Base-by-base conservation (phyloP, 192 early-diverging fungal species). In the Dissophora globulifera region DNA sequence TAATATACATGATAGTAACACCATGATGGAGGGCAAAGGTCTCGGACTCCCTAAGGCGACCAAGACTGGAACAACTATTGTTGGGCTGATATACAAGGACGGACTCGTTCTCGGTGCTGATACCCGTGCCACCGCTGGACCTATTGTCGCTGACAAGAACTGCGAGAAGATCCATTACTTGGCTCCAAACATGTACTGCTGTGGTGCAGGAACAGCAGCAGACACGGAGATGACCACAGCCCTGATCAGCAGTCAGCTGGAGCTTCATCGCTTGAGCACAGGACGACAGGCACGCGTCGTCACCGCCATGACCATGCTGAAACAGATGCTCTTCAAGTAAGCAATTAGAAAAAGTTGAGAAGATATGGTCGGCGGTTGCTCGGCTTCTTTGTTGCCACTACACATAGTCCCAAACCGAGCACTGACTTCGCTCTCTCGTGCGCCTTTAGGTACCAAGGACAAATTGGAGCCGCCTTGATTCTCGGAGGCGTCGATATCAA, bases 161-260 rank as follows among this genome's bases (percentile, higher is more conserved):
- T 98, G 96, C 83, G 89, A 94, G 84, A 99, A 99, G 86, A 96
- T 99, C 58, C 96, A 97, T 85, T 97, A 96, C 71, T 76, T 99
- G 47, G 93, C 95, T 41, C 96, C 96, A 63, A 99, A 99, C 83
- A 96, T 96, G 89, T 92, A 97, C 86, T 98, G 96, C 83, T 95
- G 95, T 74, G 96, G 97, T 58, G 97, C 96, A 25, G 96, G 97
- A 67, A 99, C 97, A 16, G 97, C 97, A n/a, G 97, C 97, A 23
- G 97, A 99, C 85, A 97, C 96, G 26, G 94, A 96, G 78, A 94
- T 93, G 75, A 95, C 96, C 6, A 99, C 95, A 31, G 87, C 85
- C 57, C 84, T 98, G 79, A 94, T 98, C 69, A 89, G 91, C 60
- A 95, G 93, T 72, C 93, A 97, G 78, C 85, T 99, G 53, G 97